Evolutionary conservation across 306 rosid species (phyloP).

Genomic region (Cucurbita argyrosperma): DNA sequence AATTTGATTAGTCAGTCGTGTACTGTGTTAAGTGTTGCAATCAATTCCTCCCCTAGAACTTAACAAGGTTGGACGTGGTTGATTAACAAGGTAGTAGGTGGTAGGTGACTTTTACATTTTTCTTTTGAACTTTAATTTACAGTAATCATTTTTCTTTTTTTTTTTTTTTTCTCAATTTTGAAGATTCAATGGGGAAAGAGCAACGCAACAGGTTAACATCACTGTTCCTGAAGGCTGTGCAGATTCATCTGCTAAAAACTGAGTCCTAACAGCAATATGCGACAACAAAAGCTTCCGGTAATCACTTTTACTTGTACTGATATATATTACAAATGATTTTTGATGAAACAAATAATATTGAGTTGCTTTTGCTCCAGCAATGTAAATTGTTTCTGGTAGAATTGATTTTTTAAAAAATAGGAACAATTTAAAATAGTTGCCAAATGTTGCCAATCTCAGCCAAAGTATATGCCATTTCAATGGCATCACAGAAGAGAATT

Average conservation of each 20-base stretch:
- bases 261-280: slow-evolving; percentile 28
- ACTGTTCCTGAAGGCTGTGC: slow-evolving; percentile 35
- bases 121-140: background rate
- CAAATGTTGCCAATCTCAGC: background rate
- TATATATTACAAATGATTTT: background rate
- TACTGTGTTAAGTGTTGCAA: too few relatives aligned
- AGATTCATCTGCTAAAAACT: slow-evolving; percentile 23
- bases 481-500: background rate
- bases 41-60: too few relatives aligned
- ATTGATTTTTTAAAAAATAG: too few relatives aligned
- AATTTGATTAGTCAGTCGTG: too few relatives aligned
- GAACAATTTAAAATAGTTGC: too few relatives aligned
- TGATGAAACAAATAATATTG: background rate
- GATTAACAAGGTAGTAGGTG: background rate
- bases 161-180: background rate
- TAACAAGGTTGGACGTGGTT: too few relatives aligned
- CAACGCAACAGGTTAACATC: slow-evolving; percentile 26
- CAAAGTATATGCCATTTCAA: background rate
- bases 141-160: background rate
- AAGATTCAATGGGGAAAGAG: slow-evolving; percentile 22
- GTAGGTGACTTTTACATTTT: background rate
- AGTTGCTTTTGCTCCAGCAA: background rate
- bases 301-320: background rate
- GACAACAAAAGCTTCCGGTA: slow-evolving; percentile 26
- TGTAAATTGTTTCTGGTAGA: background rate